These are phyloP conservation scores for Jamesozyma jinghongensis DNA, from an alignment of 805 yeast species.

Conservation along the genomic window DNA sequence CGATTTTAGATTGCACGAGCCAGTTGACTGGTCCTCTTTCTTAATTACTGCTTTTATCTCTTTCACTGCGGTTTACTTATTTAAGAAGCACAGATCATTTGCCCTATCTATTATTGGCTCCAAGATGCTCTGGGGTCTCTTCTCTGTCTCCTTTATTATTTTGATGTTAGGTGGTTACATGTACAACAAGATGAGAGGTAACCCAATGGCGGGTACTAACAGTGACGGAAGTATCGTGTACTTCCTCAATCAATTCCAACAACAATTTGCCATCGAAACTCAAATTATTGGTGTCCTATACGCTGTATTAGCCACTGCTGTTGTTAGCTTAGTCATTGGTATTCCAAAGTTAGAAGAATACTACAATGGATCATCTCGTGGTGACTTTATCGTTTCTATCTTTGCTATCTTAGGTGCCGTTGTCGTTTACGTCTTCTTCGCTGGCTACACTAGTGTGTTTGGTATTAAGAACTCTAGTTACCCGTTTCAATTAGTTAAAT, in stretches of 20 bases:
- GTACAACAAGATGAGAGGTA: constrained; percentile 79
- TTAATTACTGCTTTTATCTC: constrained; percentile 30
- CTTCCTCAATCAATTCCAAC: constrained; percentile 57
- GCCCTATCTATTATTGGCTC: constrained; percentile 37
- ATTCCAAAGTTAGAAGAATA: constrained; percentile 34
- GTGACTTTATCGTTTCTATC: constrained; percentile 34
- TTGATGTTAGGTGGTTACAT: constrained; percentile 82
- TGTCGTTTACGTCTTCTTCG: constrained; percentile 47
- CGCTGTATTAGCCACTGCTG: constrained; percentile 53
- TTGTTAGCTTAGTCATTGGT: constrained; percentile 50
- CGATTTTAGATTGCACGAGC: constrained; percentile 29
- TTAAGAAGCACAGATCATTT: constrained; percentile 28
- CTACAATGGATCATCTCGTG: constrained; percentile 27
- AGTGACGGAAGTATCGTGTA: constrained; percentile 39
- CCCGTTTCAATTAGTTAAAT: constrained; percentile 54
- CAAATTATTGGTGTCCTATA: constrained; percentile 72
- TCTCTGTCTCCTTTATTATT: constrained; percentile 51
- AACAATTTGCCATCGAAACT: constrained; percentile 81
- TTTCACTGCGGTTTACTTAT: constrained; percentile 28
- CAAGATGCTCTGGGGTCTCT: constrained; percentile 63
- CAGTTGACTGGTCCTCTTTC: constrained; percentile 33
- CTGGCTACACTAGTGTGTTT: constrained; percentile 58
- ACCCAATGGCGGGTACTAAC: constrained; percentile 42
- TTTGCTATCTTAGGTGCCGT: constrained; percentile 39
- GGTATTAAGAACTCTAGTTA: constrained; percentile 62